Conservation (phyloP, 768 basidiomycete species). For the Pisolithus marmoratus region DNA sequence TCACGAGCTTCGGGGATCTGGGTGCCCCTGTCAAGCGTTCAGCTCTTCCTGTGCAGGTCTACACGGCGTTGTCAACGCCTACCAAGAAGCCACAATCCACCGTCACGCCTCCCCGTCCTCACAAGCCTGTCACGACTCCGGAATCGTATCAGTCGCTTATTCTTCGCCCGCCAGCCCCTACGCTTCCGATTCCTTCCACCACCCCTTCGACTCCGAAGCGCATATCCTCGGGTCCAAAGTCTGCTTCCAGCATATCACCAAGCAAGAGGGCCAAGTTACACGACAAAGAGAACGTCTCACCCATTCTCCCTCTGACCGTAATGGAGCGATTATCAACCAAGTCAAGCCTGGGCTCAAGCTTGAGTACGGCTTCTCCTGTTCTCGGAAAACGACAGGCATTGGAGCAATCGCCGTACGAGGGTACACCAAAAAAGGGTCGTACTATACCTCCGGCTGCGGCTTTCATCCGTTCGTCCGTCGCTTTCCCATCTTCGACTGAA, state of each 20-base stretch:
- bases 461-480: slow-evolving; percentile 28
- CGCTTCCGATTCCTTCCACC: slow-evolving; percentile 19
- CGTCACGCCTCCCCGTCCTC: slow-evolving; percentile 33
- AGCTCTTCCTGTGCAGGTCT: slow-evolving; percentile 1
- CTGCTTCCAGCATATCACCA: slow-evolving; percentile 23
- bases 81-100: slow-evolving; percentile 16
- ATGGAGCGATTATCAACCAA: slow-evolving; percentile 40
- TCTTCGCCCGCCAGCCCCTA: slow-evolving; percentile 20
- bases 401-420: slow-evolving; percentile 30
- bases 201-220: slow-evolving; percentile 32
- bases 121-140: slow-evolving; percentile 28
- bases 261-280: slow-evolving; percentile 33
- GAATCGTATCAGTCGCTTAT: slow-evolving; percentile 27
- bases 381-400: slow-evolving; percentile 43
- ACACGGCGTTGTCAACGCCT: slow-evolving; percentile 26
- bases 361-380: slow-evolving; percentile 9
- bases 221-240: slow-evolving; percentile 8
- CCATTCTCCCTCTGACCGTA: slow-evolving; percentile 32
- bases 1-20: slow-evolving; percentile 7
- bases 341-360: slow-evolving; percentile 26
- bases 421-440: slow-evolving; percentile 21
- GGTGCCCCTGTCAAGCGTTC: slow-evolving; percentile 3
- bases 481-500: slow-evolving; percentile 20
- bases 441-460: slow-evolving; percentile 1
- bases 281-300: slow-evolving; percentile 62